Evolutionary conservation across 495 filamentous ascomycete species (phyloP).

Genomic region (Lepraria neglecta): DNA sequence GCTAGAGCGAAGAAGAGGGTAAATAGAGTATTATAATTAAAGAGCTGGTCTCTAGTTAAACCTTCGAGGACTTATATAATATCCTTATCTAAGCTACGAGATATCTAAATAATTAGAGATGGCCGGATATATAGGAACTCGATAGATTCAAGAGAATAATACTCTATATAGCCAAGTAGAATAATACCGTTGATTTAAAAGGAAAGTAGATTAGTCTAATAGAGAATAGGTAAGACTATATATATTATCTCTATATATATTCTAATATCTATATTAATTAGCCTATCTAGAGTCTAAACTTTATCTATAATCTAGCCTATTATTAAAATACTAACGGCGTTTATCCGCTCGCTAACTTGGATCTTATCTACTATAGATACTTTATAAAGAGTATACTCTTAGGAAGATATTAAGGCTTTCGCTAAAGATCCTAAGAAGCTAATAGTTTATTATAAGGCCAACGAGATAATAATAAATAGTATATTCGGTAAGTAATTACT

Average conservation of each 20-base stretch:
- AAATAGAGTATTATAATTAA: slow-evolving; percentile 48
- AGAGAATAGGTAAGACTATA: slow-evolving; percentile 47
- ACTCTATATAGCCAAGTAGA: slow-evolving; percentile 51
- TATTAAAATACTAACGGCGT: slow-evolving; percentile 43
- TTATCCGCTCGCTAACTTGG: slow-evolving; percentile 40
- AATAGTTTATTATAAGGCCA: slow-evolving; percentile 42
- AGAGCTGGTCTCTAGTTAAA: slow-evolving; percentile 37
- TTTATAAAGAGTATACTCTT: slow-evolving; percentile 33
- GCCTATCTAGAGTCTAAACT: slow-evolving; percentile 47
- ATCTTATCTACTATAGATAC: slow-evolving; percentile 34
- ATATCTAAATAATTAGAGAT: slow-evolving; percentile 50
- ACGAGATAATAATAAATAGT: too few relatives aligned
- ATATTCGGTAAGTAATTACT: too few relatives aligned
- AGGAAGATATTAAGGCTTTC: slow-evolving; percentile 44
- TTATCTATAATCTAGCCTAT: slow-evolving; percentile 53
- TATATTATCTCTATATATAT: too few relatives aligned
- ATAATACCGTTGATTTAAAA: slow-evolving; percentile 38
- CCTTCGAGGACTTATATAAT: slow-evolving; percentile 44
- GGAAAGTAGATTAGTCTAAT: slow-evolving; percentile 49
- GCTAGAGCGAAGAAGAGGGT: slow-evolving; percentile 37
- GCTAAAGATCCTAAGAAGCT: slow-evolving; percentile 38
- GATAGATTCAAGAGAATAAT: slow-evolving; percentile 48
- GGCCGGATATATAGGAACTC: slow-evolving; percentile 50
- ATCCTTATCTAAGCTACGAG: slow-evolving; percentile 53
- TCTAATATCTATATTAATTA: too few relatives aligned